These are phyloP conservation scores for Harrya chromipes DNA, from an alignment of 768 basidiomycete species.

Conservation along the genomic window DNA sequence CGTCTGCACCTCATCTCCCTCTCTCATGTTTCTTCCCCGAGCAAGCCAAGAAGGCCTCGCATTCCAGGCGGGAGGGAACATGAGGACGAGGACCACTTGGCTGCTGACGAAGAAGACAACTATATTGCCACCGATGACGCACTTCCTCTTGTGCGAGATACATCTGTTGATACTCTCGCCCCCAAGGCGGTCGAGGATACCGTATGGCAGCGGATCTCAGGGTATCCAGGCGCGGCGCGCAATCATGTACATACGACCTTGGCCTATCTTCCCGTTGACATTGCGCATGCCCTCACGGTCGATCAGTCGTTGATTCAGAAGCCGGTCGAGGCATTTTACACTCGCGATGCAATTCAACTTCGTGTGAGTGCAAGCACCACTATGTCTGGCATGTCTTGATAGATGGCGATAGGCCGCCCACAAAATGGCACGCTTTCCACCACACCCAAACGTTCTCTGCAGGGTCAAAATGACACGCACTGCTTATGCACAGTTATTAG, in stretches of 20 bases:
- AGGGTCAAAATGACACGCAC: conserved; percentile 81
- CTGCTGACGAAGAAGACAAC: conserved; percentile 42
- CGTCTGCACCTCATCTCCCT: conserved; percentile 87
- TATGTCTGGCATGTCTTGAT: conserved; percentile 2
- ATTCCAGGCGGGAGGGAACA: conserved; percentile 40
- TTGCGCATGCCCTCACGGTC: conserved; percentile 66
- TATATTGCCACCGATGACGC: conserved; percentile 64
- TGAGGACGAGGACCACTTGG: conserved; percentile 49
- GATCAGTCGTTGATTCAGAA: conserved; percentile 76
- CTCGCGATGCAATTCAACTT: conserved; percentile 86
- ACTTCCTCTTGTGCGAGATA: conserved; percentile 56
- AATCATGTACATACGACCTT: conserved; percentile 75
- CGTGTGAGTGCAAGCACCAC: conserved; percentile 52
- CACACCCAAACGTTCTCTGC: conserved; percentile 56
- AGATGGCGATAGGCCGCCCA: conserved; percentile 66
- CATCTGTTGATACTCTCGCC: conserved; percentile 53
- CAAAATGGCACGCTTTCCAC: conserved; percentile 88
- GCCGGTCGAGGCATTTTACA: conserved; percentile 92
- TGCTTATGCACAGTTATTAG: conserved; percentile 89
- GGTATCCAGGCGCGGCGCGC: conserved; percentile 69
- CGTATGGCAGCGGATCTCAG: conserved; percentile 68
- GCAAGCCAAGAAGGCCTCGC: conserved; percentile 50
- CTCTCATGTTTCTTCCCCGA: conserved; percentile 64
- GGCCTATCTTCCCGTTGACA: conserved; percentile 75
- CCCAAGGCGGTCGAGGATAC: conserved; percentile 56